A percentile compares a stretch with the other conserved stretches of the same genome.
These are phyloP conservation scores for Serendipita vermifera DNA, from an alignment of 768 basidiomycete species.

Conservation along the genomic window DNA sequence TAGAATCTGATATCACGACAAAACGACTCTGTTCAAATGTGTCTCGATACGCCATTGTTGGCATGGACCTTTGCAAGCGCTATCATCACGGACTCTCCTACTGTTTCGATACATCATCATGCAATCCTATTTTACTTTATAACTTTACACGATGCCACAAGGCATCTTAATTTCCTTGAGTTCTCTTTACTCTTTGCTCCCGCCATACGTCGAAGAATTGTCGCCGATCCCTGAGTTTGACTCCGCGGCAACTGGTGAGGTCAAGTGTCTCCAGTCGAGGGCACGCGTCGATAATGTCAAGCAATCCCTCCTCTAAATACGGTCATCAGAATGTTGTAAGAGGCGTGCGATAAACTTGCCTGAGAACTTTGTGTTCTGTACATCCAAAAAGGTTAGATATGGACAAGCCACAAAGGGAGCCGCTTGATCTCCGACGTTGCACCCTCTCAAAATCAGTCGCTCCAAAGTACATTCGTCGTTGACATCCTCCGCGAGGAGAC, in stretches of 20 bases:
- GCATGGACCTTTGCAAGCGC: neutral
- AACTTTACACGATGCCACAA: neutral
- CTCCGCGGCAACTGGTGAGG: constrained; percentile 53
- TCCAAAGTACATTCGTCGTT: constrained; percentile 30
- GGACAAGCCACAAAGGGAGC: constrained; percentile 39
- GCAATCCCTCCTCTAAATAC: constrained; percentile 43
- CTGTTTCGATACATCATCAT: neutral
- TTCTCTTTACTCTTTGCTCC: neutral
- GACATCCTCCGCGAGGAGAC: constrained; percentile 29
- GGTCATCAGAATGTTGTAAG: neutral
- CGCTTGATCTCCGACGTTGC: constrained; percentile 45
- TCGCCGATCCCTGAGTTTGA: constrained; percentile 44
- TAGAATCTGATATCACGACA: no score
- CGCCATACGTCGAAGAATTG: constrained; percentile 48
- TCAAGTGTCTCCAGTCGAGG: constrained; percentile 39
- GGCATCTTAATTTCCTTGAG: neutral
- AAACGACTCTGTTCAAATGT: neutral
- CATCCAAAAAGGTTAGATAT: constrained; percentile 34
- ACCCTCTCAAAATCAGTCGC: constrained; percentile 44
- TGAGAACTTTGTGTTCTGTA: constrained; percentile 47
- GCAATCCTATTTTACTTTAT: neutral
- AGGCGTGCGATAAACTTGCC: constrained; percentile 27
- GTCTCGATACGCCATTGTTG: neutral
- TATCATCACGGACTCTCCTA: neutral
- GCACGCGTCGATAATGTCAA: constrained; percentile 46